Evolutionary conservation across 352 stramenopile species (phyloP).

Genomic region (Globisporangium apiculatum): DNA sequence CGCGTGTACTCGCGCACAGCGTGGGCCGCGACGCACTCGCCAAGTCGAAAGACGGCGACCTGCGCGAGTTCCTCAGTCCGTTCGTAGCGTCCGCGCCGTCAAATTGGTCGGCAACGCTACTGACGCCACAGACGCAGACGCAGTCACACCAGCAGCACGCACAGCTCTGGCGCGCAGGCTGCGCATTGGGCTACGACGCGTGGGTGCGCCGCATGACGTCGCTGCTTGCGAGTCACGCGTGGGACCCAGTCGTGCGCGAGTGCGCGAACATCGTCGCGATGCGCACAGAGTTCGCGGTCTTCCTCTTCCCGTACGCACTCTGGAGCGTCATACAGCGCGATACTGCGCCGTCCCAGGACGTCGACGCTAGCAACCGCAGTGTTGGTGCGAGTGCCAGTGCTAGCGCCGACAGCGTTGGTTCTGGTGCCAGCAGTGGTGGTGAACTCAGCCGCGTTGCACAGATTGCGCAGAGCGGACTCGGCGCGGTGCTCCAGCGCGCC

Average conservation of each 20-base stretch:
- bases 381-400: background rate
- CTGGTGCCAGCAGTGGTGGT: too few relatives aligned
- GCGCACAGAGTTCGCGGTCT: constrained; percentile 55
- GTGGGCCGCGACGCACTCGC: constrained; percentile 25
- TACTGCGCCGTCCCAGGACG: background rate
- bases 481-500: constrained; percentile 22
- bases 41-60: constrained; percentile 50
- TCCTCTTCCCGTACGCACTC: constrained; percentile 69
- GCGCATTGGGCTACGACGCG: constrained; percentile 29
- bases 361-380: too few relatives aligned
- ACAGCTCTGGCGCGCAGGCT: constrained; percentile 35
- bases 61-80: constrained; percentile 49
- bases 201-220: constrained; percentile 58
- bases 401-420: too few relatives aligned
- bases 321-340: constrained; percentile 20
- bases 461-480: constrained; percentile 36
- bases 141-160: constrained; percentile 13
- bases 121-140: background rate
- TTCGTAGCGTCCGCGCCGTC: constrained; percentile 43
- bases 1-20: constrained; percentile 34
- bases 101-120: constrained; percentile 39
- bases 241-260: constrained; percentile 41
- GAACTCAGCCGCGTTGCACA: constrained; percentile 10
- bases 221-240: constrained; percentile 25
- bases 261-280: constrained; percentile 34